Evolutionary conservation across 345 rosid species (phyloP), one percentile per base, ranked within the genome.

Genomic region (Ceriops decandra): DNA sequence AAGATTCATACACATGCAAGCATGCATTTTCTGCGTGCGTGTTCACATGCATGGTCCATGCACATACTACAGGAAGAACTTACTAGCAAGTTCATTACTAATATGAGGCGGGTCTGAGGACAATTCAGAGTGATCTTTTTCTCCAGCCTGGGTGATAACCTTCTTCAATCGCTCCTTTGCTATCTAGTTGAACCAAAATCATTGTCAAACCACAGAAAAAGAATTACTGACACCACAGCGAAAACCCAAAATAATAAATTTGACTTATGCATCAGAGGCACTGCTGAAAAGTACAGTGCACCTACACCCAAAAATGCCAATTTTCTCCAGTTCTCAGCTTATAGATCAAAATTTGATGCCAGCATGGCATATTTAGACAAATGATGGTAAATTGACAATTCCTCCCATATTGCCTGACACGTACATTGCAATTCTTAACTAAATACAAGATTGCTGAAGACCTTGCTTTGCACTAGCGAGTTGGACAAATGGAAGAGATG

Each of bases 71-170:
- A 27, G 31, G 59, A 56, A 56, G 59, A 71, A 76, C 93, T 87
- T 85, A 95, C 98, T 68, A 52, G 85, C 77, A 67, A 85, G 87
- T 82, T 86, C 66, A 70, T 82, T 77, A 68, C 77, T 66, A 68
- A 87, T 68, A 73, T 82, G 83, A 79, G 88, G 89, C 57, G 87
- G 85, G 36, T 91, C 96, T 5, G 83, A 81, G 73, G 71, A 57
- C 76, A 85, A 75, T 63, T 81, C 85, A 57, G 85, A 79, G 73
- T 83, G 70, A 65, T 80, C 85, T 61, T 82, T 79, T 78, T 88
- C 93, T 68, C 92, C 97, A 64, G 90, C 93, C 61, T 75, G 79
- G 69, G 86, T 76, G 77, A 91, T 85, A 74, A 88, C 90, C 75
- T 84, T 83, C 78, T 87, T 85, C 63, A 95, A 71, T 72, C 83